phyloP scores from a whole-genome alignment of 139 green algal genomes.

The Chlamydomonas applanata region DNA sequence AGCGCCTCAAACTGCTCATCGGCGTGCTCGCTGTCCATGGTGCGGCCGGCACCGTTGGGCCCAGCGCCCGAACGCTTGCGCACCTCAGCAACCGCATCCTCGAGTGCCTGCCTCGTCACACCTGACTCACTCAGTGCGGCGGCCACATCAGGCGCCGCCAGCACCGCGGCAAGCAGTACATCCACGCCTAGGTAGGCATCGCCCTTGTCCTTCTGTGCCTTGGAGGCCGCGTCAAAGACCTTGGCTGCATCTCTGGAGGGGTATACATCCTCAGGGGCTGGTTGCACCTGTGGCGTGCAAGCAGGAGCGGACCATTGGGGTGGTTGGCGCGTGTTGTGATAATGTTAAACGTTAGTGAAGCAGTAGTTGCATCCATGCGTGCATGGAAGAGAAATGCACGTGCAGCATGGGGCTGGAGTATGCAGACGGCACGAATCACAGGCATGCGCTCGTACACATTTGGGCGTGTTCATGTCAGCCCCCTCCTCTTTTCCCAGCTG shows the following conservation, averaged over 20 bases:
- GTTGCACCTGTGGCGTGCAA: slow-evolving; percentile 4
- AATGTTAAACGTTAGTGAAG: not conserved
- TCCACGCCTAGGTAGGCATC: slow-evolving; percentile 80
- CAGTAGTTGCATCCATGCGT: not conserved
- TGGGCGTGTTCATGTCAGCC: too few species aligned
- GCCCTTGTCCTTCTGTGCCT: slow-evolving; percentile 59
- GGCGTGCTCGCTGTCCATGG: slow-evolving; percentile 17
- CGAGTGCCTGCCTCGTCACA: slow-evolving; percentile 56
- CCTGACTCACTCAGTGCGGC: slow-evolving; percentile 43
- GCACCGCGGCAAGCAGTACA: slow-evolving; percentile 64
- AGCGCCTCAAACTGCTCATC: slow-evolving; percentile 19
- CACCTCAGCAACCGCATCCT: slow-evolving; percentile 66
- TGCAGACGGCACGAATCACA: too few species aligned
- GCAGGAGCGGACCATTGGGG: not conserved
- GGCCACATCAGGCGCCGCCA: slow-evolving; percentile 22
- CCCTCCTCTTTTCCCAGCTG: not conserved
- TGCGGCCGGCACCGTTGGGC: not conserved
- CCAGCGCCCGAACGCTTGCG: slow-evolving; percentile 19
- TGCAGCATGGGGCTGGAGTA: too few species aligned
- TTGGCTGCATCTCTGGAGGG: slow-evolving; percentile 41
- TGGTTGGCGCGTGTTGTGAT: not conserved
- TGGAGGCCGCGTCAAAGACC: slow-evolving; percentile 6
- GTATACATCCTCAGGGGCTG: slow-evolving; percentile 23
- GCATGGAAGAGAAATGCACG: not conserved
- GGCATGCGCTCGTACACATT: too few species aligned